Evolutionary conservation across 305 asterid species (phyloP), one percentile per base, ranked within the genome.

Genomic region (Ruellia speciosa): DNA sequence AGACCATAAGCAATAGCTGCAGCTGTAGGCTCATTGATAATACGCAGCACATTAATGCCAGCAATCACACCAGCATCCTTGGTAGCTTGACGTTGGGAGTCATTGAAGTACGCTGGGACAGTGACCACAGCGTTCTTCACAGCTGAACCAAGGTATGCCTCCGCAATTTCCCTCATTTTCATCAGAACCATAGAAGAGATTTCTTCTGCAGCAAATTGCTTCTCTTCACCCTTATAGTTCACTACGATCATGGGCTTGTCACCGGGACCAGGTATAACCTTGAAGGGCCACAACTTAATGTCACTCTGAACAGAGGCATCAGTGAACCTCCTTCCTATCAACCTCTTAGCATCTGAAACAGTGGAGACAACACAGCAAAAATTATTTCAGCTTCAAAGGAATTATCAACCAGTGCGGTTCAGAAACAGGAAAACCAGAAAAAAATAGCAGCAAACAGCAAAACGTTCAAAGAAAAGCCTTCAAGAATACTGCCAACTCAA

Each of bases 31-130:
- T 88, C 95, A 18, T 82, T 85, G 68, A 88, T 85, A 37, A 84
- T 82, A n/a, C 92, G 79, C 86, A 82, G 63, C 34, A 82, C 94
- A 66, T 82, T 81, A 3, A 82, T 78, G 40, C 96, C 94, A 48
- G 92, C 81, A 70, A 87, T 84, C 0, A 84, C 88, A 55, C 96
- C 94, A 34, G 90, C 94, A 70, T 87, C 96, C 72, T 84, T 84
- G 18, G 96, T 87, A 17, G 96, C 94, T 67, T 87, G 96, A 56
- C 88, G 90, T 53, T 87, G 94, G 9, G 95, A 83, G 40, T 86
- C 95, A 14, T 81, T 83, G 68, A 86, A 83, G 76, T 86, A 86
- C 0, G 90, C 95, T 0, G 96, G 96, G 11, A 87, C 90, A 0
- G 94, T 87, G 4, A 87, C 94, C 62, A 87, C 94, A 7, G 89